Base-by-base conservation (phyloP, 805 yeast species). In the Candida hispaniensis region DNA sequence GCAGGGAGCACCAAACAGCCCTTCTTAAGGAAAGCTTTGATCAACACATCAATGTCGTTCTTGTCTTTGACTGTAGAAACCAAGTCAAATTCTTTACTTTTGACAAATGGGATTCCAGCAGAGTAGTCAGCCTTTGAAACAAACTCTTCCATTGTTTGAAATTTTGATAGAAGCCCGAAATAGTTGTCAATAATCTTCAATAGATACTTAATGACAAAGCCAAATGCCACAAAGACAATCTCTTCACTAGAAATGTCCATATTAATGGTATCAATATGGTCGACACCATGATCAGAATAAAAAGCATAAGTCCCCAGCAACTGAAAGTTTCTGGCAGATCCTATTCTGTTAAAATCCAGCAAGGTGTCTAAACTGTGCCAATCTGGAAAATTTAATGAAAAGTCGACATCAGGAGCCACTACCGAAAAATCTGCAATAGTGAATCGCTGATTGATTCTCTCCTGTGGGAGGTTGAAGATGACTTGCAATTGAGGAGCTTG, bases 291-390 rank as follows among this genome's bases (percentile, higher is more conserved):
- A 9, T 66, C 62, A 8, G 68, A 62, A 52, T 61, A 71, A 46
- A 68, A 75, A 0, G 77, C 68, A 54, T 81, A 79, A 0, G 75
- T 66, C 0, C 95, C 93, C 1, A 56, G 55, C 11, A 83, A 54
- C 2, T 51, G 55, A 46, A 85, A 77, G 36, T 75, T 67, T 16
- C 67, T 60, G 0, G 85, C 72, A 41, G 73, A 60, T 0, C 94
- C 97, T 42, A 83, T 65, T 10, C 69, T 67, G 12, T 67, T 70
- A 8, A 67, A 57, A 29, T 67, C 66, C 59, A 80, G 53, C 45
- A 88, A 88, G 30, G 78, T 75, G 38, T 74, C 70, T 15, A 74
- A 60, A 0, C 97, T 86, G 49, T 83, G 93, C 94, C 97, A 91
- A 1, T 88, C 78, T 0, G 98, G 97, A 0, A 91, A 72, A 39